phyloP scores from a whole-genome alignment of 2,329 filamentous ascomycete genomes.

The Botrytis elliptica region DNA sequence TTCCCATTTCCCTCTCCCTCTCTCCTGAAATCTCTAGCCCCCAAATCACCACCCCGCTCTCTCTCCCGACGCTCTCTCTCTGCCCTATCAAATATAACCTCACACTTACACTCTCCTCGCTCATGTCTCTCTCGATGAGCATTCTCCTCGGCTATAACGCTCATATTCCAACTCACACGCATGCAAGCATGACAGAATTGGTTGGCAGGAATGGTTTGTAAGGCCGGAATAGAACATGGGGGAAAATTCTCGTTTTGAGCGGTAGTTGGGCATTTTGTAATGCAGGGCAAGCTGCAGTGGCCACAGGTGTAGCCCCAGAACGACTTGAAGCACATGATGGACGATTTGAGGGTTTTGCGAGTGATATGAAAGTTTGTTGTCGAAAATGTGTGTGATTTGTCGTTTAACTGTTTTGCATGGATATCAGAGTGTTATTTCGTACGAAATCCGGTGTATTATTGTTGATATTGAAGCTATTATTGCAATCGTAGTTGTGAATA shows the following conservation, averaged over 20 bases:
- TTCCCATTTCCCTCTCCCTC: neutral
- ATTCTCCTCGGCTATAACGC: constrained; percentile 32
- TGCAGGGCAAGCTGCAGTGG: constrained; percentile 44
- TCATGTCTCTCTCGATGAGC: constrained; percentile 31
- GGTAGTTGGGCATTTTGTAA: constrained; percentile 44
- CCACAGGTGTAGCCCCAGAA: constrained; percentile 50
- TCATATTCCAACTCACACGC: constrained; percentile 37
- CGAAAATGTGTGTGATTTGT: neutral
- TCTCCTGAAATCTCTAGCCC: neutral
- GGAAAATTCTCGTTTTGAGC: constrained; percentile 32
- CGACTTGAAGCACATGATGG: constrained; percentile 48
- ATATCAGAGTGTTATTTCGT: neutral
- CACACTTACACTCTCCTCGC: constrained; percentile 32
- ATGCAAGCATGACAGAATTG: constrained; percentile 36
- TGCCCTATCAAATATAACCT: constrained; percentile 31
- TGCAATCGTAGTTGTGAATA: neutral
- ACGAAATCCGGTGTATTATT: too few species aligned
- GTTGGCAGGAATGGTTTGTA: constrained; percentile 30
- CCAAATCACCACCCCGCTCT: neutral
- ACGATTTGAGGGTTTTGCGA: neutral
- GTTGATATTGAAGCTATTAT: neutral
- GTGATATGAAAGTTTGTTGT: neutral
- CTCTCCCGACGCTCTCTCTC: constrained; percentile 26
- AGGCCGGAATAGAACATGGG: constrained; percentile 33
- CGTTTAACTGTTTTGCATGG: neutral